Conservation (phyloP, 768 basidiomycete species). For the Dacryopinax primogenitus region DNA sequence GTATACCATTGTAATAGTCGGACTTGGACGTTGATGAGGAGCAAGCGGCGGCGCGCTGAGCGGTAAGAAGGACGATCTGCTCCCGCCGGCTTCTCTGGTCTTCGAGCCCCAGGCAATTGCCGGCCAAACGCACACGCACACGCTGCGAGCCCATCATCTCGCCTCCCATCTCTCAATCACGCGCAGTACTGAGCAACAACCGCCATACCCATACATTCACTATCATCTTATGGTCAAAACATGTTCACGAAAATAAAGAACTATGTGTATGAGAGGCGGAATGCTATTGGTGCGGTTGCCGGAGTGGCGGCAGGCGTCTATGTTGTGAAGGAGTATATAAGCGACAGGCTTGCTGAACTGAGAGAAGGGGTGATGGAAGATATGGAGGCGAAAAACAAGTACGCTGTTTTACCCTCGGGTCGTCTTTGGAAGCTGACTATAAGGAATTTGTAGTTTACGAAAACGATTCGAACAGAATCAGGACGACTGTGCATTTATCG, state of each 20-base stretch:
- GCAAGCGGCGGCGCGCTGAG: background rate
- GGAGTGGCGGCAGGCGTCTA: slow-evolving; percentile 51
- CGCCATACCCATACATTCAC: background rate
- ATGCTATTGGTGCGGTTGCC: slow-evolving; percentile 37
- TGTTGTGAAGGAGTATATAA: slow-evolving; percentile 46
- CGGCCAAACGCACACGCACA: background rate
- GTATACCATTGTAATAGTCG: background rate
- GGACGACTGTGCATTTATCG: slow-evolving; percentile 62
- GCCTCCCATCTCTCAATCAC: background rate
- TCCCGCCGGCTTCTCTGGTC: background rate
- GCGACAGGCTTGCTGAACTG: slow-evolving; percentile 50
- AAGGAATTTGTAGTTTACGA: slow-evolving; percentile 38
- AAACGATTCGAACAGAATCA: slow-evolving; percentile 64
- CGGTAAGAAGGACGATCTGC: background rate
- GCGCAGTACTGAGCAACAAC: background rate
- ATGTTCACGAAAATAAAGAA: slow-evolving; percentile 25
- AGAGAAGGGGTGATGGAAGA: slow-evolving; percentile 50
- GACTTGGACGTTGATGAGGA: background rate
- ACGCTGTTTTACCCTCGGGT: slow-evolving; percentile 22
- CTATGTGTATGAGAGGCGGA: slow-evolving; percentile 40
- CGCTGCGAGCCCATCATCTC: background rate
- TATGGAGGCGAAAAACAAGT: slow-evolving; percentile 55
- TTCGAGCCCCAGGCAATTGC: background rate
- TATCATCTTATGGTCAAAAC: background rate
- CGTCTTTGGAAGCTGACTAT: background rate